Percentiles rank a stretch among this genome's conserved stretches.
phyloP scores from a whole-genome alignment of 176 grass and related monocot genomes.

The Luzula sylvatica region DNA sequence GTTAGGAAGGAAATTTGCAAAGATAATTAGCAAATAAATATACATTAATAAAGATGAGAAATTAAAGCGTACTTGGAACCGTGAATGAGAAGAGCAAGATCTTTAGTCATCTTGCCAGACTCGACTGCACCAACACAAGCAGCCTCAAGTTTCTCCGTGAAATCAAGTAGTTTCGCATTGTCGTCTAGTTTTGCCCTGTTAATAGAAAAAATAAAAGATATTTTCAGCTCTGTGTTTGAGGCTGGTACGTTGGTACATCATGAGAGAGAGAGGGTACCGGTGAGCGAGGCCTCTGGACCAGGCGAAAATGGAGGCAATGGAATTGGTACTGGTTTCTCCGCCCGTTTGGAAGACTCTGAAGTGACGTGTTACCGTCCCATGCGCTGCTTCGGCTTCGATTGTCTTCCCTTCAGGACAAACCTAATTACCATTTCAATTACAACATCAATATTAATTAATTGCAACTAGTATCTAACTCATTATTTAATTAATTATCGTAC shows the following conservation, averaged over 20 bases:
- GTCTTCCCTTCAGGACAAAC: conserved; percentile 56
- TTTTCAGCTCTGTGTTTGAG: neutral
- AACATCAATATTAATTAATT: neutral
- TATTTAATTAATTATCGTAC: neutral
- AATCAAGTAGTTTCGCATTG: conserved; percentile 45
- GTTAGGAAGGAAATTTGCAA: no score
- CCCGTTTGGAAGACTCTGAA: conserved; percentile 49
- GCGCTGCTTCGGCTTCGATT: conserved; percentile 60
- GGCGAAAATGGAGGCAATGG: conserved; percentile 52
- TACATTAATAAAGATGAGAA: neutral
- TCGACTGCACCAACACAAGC: conserved; percentile 47
- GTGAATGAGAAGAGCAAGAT: no score
- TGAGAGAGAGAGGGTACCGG: conserved; percentile 30
- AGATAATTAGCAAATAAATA: no score
- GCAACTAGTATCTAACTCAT: neutral
- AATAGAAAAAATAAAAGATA: neutral
- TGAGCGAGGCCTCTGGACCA: conserved; percentile 53
- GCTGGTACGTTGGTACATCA: no score
- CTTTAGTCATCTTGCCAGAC: conserved; percentile 60
- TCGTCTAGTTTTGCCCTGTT: conserved; percentile 50
- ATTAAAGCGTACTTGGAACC: conserved; percentile 43
- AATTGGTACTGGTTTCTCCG: conserved; percentile 58
- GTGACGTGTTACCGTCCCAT: no score
- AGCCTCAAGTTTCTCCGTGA: conserved; percentile 46
- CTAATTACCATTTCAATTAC: conserved; percentile 18